These are phyloP conservation scores for Cladophialophora chaetospira DNA, from an alignment of 2,329 filamentous ascomycete genomes.

Conservation along the genomic window DNA sequence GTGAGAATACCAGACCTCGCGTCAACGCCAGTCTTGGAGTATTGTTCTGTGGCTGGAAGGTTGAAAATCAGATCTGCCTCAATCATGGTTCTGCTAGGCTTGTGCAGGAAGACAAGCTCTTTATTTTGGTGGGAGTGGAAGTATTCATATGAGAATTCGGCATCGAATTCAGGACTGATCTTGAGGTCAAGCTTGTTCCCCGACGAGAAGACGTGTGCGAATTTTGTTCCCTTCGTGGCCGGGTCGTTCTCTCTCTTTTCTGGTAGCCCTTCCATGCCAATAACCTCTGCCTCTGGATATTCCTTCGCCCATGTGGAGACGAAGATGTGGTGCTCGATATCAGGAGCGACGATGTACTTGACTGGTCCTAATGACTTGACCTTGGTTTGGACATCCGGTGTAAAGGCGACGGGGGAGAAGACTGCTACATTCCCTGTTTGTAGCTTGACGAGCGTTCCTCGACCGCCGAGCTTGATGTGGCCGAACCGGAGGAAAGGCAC, in stretches of 20 bases:
- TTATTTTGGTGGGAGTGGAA: constrained; percentile 78
- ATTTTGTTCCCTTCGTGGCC: constrained; percentile 59
- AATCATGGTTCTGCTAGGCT: constrained; percentile 76
- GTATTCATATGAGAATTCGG: constrained; percentile 84
- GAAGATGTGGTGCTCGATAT: constrained; percentile 95
- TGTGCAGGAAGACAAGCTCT: constrained; percentile 85
- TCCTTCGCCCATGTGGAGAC: constrained; percentile 78
- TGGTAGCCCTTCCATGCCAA: constrained; percentile 79
- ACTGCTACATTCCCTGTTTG: constrained; percentile 76
- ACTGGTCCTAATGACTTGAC: constrained; percentile 65
- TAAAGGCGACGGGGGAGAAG: constrained; percentile 89
- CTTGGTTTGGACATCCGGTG: constrained; percentile 68
- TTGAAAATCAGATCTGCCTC: constrained; percentile 93
- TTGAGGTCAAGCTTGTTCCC: constrained; percentile 51
- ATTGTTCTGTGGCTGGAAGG: constrained; percentile 84
- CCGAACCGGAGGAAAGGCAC: constrained; percentile 84
- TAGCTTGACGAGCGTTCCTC: constrained; percentile 82
- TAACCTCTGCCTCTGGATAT: constrained; percentile 75
- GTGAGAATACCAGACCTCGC: constrained; percentile 59
- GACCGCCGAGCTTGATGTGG: constrained; percentile 76
- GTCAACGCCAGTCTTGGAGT: constrained; percentile 58
- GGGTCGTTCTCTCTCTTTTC: constrained; percentile 72
- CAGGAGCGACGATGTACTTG: constrained; percentile 81
- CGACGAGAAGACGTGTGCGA: constrained; percentile 68
- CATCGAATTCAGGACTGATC: constrained; percentile 77